These are phyloP conservation scores for Phytophthora sp. DNA, from an alignment of 352 stramenopile species.

Conservation along the genomic window DNA sequence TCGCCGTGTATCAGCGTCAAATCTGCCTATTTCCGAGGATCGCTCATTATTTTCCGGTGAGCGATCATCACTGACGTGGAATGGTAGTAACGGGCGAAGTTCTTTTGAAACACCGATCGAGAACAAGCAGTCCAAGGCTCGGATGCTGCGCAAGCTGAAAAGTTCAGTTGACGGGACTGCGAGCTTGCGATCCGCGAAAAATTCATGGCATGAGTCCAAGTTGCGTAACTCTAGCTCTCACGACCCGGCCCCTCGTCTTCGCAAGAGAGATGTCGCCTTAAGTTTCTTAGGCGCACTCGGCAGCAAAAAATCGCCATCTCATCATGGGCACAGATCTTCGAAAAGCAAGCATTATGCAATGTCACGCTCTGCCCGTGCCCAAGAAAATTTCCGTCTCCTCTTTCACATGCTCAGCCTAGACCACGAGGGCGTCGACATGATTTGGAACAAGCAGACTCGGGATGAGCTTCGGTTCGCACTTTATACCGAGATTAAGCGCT, in stretches of 20 bases:
- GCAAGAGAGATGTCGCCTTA: constrained; percentile 75
- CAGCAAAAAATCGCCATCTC: constrained; percentile 27
- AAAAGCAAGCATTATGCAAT: constrained; percentile 26
- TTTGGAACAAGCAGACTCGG: constrained; percentile 93
- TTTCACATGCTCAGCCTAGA: constrained; percentile 95
- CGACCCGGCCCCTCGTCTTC: constrained; percentile 36
- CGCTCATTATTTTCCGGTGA: constrained; percentile 46
- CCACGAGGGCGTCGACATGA: constrained; percentile 91
- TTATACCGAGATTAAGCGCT: constrained; percentile 81
- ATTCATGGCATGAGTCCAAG: constrained; percentile 18
- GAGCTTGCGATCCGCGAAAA: constrained; percentile 17
- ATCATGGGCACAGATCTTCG: constrained; percentile 20
- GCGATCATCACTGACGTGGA: constrained; percentile 39
- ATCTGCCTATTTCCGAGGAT: constrained; percentile 37
- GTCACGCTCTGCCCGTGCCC: constrained; percentile 34
- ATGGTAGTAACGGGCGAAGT: constrained; percentile 43
- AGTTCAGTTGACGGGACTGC: constrained; percentile 40
- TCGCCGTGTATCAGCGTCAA: constrained; percentile 39
- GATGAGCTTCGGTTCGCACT: constrained; percentile 90
- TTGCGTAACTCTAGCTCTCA: constrained; percentile 22
- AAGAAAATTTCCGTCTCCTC: constrained; percentile 95
- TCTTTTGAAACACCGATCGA: constrained; percentile 62
- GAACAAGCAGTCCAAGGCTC: constrained; percentile 63
- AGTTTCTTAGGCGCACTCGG: constrained; percentile 46
- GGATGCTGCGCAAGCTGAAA: constrained; percentile 72